Conservation (phyloP, 2,329 filamentous ascomycete species). For the Pseudocercospora pini-densiflorae region DNA sequence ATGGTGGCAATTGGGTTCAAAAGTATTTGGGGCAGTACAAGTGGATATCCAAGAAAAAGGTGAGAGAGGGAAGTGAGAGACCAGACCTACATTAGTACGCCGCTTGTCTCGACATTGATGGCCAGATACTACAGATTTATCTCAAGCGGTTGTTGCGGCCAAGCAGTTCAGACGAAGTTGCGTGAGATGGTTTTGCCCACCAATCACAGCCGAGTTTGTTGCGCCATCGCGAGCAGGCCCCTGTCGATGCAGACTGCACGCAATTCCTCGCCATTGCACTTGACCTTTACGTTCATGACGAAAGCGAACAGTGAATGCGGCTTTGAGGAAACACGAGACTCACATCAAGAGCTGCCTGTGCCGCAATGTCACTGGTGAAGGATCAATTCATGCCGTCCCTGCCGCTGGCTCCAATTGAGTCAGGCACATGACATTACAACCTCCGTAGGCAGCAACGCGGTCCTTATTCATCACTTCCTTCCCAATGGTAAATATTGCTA, state of each 20-base stretch:
- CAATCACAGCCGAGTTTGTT: neutral
- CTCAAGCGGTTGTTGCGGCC: neutral
- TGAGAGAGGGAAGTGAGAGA: neutral
- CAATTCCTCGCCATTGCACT: neutral
- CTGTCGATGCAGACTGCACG: neutral
- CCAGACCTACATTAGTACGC: neutral
- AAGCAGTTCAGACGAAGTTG: neutral
- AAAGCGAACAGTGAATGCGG: no score
- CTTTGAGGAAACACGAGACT: no score
- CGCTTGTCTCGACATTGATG: neutral
- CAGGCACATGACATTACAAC: neutral
- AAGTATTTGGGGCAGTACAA: neutral
- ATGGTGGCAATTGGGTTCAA: constrained; percentile 3
- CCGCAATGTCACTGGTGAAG: no score
- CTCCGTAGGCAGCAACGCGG: neutral
- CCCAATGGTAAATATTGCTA: no score
- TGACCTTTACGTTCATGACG: neutral
- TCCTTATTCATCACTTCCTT: neutral
- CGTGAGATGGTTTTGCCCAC: neutral
- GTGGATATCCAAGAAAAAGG: neutral
- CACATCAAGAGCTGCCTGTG: no score
- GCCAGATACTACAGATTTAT: neutral
- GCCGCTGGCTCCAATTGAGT: neutral
- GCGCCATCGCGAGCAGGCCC: neutral
- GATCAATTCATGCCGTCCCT: neutral